Percentiles rank a stretch among this genome's conserved stretches.
phyloP scores from a whole-genome alignment of 352 stramenopile species.

The Globisporangium middletonii region DNA sequence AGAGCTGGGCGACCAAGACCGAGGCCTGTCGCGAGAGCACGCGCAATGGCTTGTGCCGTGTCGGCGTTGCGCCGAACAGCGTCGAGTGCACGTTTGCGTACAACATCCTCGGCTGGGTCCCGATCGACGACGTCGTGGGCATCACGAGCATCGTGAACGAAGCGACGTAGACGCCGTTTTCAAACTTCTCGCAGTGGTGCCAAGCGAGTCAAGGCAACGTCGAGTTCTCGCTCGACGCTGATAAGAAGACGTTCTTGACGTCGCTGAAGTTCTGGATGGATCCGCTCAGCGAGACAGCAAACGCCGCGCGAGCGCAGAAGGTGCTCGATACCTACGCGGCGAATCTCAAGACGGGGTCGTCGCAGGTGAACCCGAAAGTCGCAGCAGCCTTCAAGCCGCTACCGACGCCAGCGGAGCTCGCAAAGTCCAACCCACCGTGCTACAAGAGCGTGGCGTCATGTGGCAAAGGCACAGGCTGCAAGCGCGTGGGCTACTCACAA shows the following conservation, averaged over 20 bases:
- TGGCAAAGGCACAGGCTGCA: slow-evolving; percentile 46
- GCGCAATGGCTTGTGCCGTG: too few species aligned
- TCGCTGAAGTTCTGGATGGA: too few species aligned
- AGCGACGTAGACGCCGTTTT: slow-evolving; percentile 30
- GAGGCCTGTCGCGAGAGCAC: too few species aligned
- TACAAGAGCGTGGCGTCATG: slow-evolving; percentile 56
- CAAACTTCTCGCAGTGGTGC: background rate
- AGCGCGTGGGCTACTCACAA: slow-evolving; percentile 65
- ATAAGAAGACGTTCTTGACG: too few species aligned
- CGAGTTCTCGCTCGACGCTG: too few species aligned
- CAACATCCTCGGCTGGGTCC: slow-evolving; percentile 70
- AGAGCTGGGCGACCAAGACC: background rate
- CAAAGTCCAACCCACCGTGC: slow-evolving; percentile 53
- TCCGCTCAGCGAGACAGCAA: too few species aligned
- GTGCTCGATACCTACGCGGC: too few species aligned
- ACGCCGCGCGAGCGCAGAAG: too few species aligned
- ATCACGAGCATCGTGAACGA: slow-evolving; percentile 63
- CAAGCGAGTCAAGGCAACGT: too few species aligned
- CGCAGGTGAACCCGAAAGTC: slow-evolving; percentile 30
- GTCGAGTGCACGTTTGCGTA: slow-evolving; percentile 76
- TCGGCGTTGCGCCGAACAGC: slow-evolving; percentile 30
- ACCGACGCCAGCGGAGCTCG: slow-evolving; percentile 38
- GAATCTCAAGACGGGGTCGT: slow-evolving; percentile 26
- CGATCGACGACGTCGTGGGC: slow-evolving; percentile 73
- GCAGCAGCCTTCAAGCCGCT: slow-evolving; percentile 39